Evolutionary conservation across 2,329 filamentous ascomycete species (phyloP), one percentile per base, ranked within the genome.

Genomic region (Neofusicoccum parvum): DNA sequence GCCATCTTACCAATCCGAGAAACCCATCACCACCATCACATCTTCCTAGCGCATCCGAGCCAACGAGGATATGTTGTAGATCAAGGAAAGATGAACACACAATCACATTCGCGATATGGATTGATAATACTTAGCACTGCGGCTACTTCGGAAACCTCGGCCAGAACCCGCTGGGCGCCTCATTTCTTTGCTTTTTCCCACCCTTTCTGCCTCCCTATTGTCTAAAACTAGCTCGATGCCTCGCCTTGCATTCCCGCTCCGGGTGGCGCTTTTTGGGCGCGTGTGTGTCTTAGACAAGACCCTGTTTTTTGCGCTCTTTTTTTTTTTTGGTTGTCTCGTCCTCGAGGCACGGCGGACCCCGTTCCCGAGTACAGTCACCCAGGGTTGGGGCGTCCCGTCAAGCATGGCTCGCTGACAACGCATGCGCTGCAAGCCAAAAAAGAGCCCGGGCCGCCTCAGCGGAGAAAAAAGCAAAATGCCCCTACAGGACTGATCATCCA

Each of bases 371-470:
- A 51, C 27, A 32, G 27, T 32, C 27, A 32, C 27, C 27, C 27
- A 7, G 27, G 27, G 27, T 32, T 32, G 27, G 27, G 27, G 32
- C 14, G 23, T 32, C 3, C 27, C 49, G 14, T 17, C 14, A 45
- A 45, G 54, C 39, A 14, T 17, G 23, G 32, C n/a, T 15, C 36
- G 56, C 54, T 59, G 54, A 59, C 54, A 36, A 45, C 39, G 54
- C 54, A 59, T 59, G 39, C 41, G 37, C 53, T 45, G 53, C 37
- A 59, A 45, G 54, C 54, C 54, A 59, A 39, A 27, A 12, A 15
- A 32, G 37, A 20, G 5, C 4, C 3, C 27, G 9, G 14, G 27
- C 20, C 43, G 20, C 37, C 20, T 60, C 56, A 23, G 27, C n/a
- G 10, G 34, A 23, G 12, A 60, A 11, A 34, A 60, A 48, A 48